These are phyloP conservation scores for Nigrospora osmanthi DNA, from an alignment of 2,329 filamentous ascomycete genomes.

Conservation along the genomic window DNA sequence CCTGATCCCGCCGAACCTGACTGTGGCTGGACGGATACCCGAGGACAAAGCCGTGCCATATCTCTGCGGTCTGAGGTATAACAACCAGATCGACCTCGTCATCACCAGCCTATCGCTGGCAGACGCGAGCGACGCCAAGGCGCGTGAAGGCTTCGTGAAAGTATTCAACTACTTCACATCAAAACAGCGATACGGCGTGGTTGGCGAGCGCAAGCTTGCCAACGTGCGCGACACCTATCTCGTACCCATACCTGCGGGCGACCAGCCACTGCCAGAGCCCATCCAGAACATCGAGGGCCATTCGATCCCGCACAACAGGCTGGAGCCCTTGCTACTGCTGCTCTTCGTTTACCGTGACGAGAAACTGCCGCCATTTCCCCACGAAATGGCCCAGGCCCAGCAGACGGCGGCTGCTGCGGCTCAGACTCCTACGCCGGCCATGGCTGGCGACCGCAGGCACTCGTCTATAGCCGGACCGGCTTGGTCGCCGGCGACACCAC, in stretches of 20 bases:
- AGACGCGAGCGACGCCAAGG: slow-evolving; percentile 47
- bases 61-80: slow-evolving; percentile 78
- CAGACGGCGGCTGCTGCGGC: slow-evolving; percentile 10
- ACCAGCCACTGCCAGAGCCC: slow-evolving; percentile 70
- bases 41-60: slow-evolving; percentile 83
- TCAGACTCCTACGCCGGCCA: slow-evolving; percentile 13
- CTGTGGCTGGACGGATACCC: slow-evolving; percentile 73
- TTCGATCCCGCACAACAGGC: slow-evolving; percentile 61
- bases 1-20: slow-evolving; percentile 62
- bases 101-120: slow-evolving; percentile 63
- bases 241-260: slow-evolving; percentile 71
- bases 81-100: slow-evolving; percentile 72
- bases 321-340: slow-evolving; percentile 71
- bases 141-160: slow-evolving; percentile 57
- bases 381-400: no score
- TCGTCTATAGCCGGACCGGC: slow-evolving; percentile 38
- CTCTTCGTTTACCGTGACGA: slow-evolving; percentile 77
- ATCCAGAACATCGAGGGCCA: slow-evolving; percentile 84
- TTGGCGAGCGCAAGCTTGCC: slow-evolving; percentile 65
- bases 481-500: slow-evolving; percentile 46
- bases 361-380: slow-evolving; percentile 16
- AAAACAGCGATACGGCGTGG: slow-evolving; percentile 79
- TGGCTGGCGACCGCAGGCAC: slow-evolving; percentile 28
- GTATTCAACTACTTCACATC: slow-evolving; percentile 83
- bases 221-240: slow-evolving; percentile 88